Evolutionary conservation across 2,329 filamentous ascomycete species (phyloP), one percentile per base, ranked within the genome.

Genomic region (Botryosphaeria agaves): DNA sequence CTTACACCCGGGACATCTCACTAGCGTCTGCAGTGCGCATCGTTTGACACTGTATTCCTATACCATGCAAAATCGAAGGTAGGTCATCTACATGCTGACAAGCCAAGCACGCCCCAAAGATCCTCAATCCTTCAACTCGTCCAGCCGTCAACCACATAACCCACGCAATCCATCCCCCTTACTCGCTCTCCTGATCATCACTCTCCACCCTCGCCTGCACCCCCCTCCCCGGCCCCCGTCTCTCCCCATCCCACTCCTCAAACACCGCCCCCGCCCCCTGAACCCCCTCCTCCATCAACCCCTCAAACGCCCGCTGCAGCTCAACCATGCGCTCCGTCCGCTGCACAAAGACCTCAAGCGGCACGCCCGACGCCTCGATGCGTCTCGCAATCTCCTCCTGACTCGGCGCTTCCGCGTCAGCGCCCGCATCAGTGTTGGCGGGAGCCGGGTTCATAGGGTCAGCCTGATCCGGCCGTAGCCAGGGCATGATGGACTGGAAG

Each of bases 331-430:
- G 29, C 29, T 43, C 38, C 14, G 44, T 41, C 5, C 42, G 27
- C 32, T 42, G 36, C 29, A 41, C 36, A 9, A 49, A 38, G 4
- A 36, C 38, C 7, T 47, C 36, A 26, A 43, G 32, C 3, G 21
- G 33, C 9, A 44, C 34, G 5, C 45, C 47, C 3, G 42, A 39
- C 11, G 41, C 44, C 5, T 37, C 36, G 12, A 48, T 44, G 11
- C 41, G 36, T 1, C 38, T 33, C 34, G 43, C 42, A 28, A 48
- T 41, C 6, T 43, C 42, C 14, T 46, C 44, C 16, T 42, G 36
- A 14, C 32, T 38, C 2, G 38, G 36, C 3, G 30, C 21, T 4
- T 18, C 37, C 28, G 26, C 32, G n/a, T 31, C 30, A 8, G 29
- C 32, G 3, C 30, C 29, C 14, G 27, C 32, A n/a, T 25, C 30